Base-by-base conservation (phyloP, 108 stramenopile genomes). In the Skeletonema grethae region DNA sequence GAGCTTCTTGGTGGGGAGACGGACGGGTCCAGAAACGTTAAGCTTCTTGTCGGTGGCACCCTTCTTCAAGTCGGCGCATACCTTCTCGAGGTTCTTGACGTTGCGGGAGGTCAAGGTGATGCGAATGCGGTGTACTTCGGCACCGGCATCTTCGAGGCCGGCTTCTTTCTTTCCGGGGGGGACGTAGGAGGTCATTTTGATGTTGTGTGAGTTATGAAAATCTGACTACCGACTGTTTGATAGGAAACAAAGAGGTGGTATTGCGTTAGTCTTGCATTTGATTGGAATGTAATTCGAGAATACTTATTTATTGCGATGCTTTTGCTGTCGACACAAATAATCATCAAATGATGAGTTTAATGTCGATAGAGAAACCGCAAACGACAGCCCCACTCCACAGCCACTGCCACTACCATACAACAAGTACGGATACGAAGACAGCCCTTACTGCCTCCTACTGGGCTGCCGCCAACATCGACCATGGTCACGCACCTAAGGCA, bases 61-160 rank as follows among this genome's bases (percentile, higher is more conserved):
- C 80, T 88, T 89, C 93, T 99, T 99, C 70, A 99, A 77, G 77
- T 97, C 96, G 22, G 97, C 91, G 87, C 99, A 99, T 28, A 99
- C 94, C 88, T 98, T 99, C 79, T 99, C 99, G 60, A 99, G 80
- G 90, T 97, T 96, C 81, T 93, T 84, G 56, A 99, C 99, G 70
- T 99, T 98, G 73, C 96, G 95, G 73, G 96, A 97, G 65, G 98
- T 99, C 59, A 99, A 88, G 61, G 98, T 99, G 91, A 99, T 99
- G 65, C 99, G 96, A 77, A 99, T 98, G 75, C 97, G 92, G 88
- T 98, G 97, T 72, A 97, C 86, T 53, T 87, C 67, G 30, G 69
- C 88, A 35, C 76, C 91, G 28, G 74, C 90, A 71, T 85, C 88
- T 72, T 77, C 80, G 57, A 77, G 74, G 34, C 71, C 76, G 11